These are phyloP conservation scores for Mycena galopus DNA, from an alignment of 768 basidiomycete species.

Conservation along the genomic window DNA sequence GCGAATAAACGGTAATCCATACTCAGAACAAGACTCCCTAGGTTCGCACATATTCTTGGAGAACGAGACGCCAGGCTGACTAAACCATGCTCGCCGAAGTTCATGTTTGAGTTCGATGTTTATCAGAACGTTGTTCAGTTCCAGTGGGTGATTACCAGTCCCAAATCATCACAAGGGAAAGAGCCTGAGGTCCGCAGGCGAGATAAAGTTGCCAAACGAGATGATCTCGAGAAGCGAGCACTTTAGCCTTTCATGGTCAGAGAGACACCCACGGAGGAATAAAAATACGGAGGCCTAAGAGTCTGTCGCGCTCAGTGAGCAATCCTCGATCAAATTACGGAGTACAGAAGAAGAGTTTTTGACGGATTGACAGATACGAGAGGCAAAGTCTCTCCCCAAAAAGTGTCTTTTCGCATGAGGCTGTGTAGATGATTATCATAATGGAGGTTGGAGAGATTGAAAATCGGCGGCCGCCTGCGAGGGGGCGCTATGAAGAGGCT, in stretches of 20 bases:
- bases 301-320: conserved; percentile 11
- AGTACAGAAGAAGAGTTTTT: conserved; percentile 1
- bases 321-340: conserved; percentile 9
- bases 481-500: neutral
- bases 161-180: neutral
- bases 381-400: neutral
- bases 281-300: conserved; percentile 8
- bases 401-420: neutral
- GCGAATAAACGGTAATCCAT: neutral
- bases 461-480: neutral
- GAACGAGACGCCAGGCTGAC: neutral
- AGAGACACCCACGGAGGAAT: neutral
- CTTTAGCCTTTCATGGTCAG: conserved; percentile 24
- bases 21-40: neutral
- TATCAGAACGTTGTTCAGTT: conserved; percentile 23
- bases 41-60: conserved; percentile 11
- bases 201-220: neutral
- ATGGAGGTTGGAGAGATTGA: conserved; percentile 2
- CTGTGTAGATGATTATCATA: conserved; percentile 37
- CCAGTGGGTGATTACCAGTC: conserved; percentile 3
- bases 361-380: conserved; percentile 25
- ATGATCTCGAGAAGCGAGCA: conserved; percentile 19
- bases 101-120: conserved; percentile 34
- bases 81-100: neutral
- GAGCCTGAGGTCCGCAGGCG: neutral